phyloP scores from a whole-genome alignment of 306 rosid species.

The Dryas drummondii region DNA sequence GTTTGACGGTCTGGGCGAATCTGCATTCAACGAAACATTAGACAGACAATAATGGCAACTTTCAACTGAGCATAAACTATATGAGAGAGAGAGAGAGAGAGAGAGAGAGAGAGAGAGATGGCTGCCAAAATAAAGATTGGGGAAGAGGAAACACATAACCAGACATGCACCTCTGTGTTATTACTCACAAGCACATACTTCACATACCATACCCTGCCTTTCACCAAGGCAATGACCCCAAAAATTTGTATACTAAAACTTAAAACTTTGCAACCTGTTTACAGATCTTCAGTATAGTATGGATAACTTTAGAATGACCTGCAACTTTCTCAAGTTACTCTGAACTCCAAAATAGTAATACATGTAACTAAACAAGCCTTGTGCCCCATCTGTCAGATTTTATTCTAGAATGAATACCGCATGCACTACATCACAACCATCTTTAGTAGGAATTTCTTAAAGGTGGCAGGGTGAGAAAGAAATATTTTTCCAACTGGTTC shows the following conservation, averaged over 20 bases:
- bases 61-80: background rate
- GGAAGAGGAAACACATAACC: background rate
- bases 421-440: no score
- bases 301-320: background rate
- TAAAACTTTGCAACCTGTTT: background rate
- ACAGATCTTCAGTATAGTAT: background rate
- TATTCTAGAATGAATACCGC: no score
- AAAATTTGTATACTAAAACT: background rate
- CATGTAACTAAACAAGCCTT: background rate
- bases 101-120: background rate
- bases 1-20: constrained; percentile 97
- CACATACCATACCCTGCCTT: background rate
- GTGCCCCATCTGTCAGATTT: no score
- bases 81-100: background rate
- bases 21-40: constrained; percentile 38
- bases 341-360: background rate
- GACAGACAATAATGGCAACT: constrained; percentile 9
- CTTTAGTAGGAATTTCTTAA: no score
- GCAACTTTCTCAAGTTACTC: background rate
- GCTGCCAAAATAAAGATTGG: background rate
- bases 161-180: background rate
- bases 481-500: no score
- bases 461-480: no score
- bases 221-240: background rate
- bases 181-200: background rate